Percentiles rank a stretch among this genome's conserved stretches.
These are phyloP conservation scores for Fusarium transvaalense DNA, from an alignment of 2,329 filamentous ascomycete species.

Conservation along the genomic window DNA sequence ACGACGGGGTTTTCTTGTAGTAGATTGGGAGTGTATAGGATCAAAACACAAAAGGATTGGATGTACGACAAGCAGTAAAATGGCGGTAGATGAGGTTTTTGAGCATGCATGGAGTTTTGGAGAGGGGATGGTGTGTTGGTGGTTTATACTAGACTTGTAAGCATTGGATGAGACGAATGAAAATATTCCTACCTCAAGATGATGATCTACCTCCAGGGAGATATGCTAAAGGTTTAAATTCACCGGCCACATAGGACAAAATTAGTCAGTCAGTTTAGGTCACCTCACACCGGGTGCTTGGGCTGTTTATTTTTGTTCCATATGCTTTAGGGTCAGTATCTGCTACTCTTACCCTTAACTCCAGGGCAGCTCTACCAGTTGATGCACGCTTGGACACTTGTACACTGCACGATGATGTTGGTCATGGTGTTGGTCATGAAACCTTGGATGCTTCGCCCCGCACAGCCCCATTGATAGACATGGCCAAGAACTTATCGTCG, in stretches of 20 bases:
- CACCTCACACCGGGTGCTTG: too few species aligned
- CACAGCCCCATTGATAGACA: neutral
- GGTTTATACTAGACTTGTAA: conserved; percentile 33
- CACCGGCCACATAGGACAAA: too few species aligned
- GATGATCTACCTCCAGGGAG: too few species aligned
- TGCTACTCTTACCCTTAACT: too few species aligned
- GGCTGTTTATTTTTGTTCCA: too few species aligned
- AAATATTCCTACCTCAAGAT: too few species aligned
- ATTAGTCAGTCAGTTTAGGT: too few species aligned
- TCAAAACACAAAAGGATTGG: conserved; percentile 10
- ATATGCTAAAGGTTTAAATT: too few species aligned
- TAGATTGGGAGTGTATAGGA: conserved; percentile 29
- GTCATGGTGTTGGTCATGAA: neutral
- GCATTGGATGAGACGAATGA: conserved; percentile 19
- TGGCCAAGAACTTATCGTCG: neutral
- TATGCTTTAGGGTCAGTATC: too few species aligned
- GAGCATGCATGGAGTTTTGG: conserved; percentile 30
- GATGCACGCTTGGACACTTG: neutral
- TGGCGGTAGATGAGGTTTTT: conserved; percentile 10
- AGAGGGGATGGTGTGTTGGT: conserved; percentile 3
- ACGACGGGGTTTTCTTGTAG: conserved; percentile 4
- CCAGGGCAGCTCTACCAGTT: too few species aligned
- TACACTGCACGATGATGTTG: neutral
- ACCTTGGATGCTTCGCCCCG: neutral
- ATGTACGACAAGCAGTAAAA: conserved; percentile 13